Percentiles rank a stretch among this genome's conserved stretches.
Evolutionary conservation across 1,139 yeast species (phyloP).

Genomic region (Blastobotrys ciferrii): DNA sequence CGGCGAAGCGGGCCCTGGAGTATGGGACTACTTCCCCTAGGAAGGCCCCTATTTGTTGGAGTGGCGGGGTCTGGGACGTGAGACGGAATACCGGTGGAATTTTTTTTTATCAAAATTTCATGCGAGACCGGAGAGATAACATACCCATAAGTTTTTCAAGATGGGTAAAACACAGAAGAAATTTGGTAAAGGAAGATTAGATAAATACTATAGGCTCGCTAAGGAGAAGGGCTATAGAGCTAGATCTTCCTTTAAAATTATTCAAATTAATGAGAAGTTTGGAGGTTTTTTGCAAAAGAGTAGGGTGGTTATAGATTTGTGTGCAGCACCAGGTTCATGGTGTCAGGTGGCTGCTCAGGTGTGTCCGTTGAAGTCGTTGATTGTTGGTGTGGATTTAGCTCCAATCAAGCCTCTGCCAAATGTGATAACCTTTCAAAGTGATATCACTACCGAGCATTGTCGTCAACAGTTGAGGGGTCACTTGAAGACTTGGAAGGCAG

Average conservation of each 20-base stretch:
- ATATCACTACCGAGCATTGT: conserved; percentile 97
- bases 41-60: no score
- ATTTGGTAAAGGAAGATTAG: conserved; percentile 98
- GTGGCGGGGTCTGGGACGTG: not conserved
- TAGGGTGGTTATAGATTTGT: conserved; percentile 94
- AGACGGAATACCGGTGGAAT: conserved; percentile 1
- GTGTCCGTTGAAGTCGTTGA: conserved; percentile 88
- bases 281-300: conserved; percentile 94
- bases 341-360: conserved; percentile 96
- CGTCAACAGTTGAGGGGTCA: conserved; percentile 90
- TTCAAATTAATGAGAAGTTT: conserved; percentile 93
- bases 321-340: conserved; percentile 99
- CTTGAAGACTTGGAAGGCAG: conserved; percentile 99
- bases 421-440: conserved; percentile 91
- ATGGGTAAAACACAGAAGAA: conserved; percentile 95
- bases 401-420: conserved; percentile 95
- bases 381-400: conserved; percentile 96
- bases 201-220: conserved; percentile 91
- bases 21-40: no score
- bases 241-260: conserved; percentile 94
- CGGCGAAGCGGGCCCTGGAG: no score
- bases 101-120: conserved; percentile 4
- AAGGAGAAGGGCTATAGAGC: conserved; percentile 98
- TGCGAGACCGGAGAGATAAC: conserved; percentile 1
- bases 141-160: conserved; percentile 1